Evolutionary conservation across 1,284 basidiomycete genomes (phyloP).

Genomic region (Ceratobasidium sp.): DNA sequence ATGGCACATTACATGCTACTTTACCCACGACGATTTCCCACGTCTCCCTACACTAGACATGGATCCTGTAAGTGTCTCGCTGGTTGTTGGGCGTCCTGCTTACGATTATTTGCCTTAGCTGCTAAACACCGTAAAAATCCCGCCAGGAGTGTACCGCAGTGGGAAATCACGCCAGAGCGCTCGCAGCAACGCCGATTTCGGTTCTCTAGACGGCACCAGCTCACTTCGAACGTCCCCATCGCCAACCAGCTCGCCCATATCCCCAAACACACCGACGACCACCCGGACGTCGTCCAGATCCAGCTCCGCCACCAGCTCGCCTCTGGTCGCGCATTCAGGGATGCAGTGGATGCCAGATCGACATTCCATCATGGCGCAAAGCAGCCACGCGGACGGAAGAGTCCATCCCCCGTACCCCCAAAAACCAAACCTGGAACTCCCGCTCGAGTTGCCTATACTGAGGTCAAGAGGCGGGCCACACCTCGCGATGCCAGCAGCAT

Average conservation of each 20-base stretch:
- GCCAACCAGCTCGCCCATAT: slow-evolving; percentile 40
- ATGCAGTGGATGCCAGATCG: slow-evolving; percentile 45
- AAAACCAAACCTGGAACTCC: not conserved
- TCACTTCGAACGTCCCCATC: slow-evolving; percentile 51
- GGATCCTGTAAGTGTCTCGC: slow-evolving; percentile 58
- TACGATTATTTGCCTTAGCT: slow-evolving; percentile 46
- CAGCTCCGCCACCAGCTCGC: slow-evolving; percentile 47
- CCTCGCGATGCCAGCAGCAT: slow-evolving; percentile 16
- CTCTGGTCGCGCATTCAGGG: slow-evolving; percentile 43
- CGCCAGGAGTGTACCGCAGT: slow-evolving; percentile 70
- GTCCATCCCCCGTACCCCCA: slow-evolving; percentile 18
- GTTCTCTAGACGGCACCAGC: slow-evolving; percentile 26
- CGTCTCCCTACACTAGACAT: slow-evolving; percentile 70
- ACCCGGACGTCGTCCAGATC: slow-evolving; percentile 51
- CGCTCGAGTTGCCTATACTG: slow-evolving; percentile 29
- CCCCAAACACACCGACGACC: slow-evolving; percentile 45
- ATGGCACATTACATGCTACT: slow-evolving; percentile 73
- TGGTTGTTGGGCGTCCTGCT: not conserved
- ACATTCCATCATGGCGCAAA: slow-evolving; percentile 10
- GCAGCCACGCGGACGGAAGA: slow-evolving; percentile 18
- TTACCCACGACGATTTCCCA: slow-evolving; percentile 71
- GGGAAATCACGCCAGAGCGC: slow-evolving; percentile 68
- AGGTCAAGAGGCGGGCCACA: slow-evolving; percentile 24
- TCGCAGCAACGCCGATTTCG: slow-evolving; percentile 46
- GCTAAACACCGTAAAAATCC: slow-evolving; percentile 66